Evolutionary conservation across 345 rosid species (phyloP), one percentile per base, ranked within the genome.

Genomic region (Psidium guajava): DNA sequence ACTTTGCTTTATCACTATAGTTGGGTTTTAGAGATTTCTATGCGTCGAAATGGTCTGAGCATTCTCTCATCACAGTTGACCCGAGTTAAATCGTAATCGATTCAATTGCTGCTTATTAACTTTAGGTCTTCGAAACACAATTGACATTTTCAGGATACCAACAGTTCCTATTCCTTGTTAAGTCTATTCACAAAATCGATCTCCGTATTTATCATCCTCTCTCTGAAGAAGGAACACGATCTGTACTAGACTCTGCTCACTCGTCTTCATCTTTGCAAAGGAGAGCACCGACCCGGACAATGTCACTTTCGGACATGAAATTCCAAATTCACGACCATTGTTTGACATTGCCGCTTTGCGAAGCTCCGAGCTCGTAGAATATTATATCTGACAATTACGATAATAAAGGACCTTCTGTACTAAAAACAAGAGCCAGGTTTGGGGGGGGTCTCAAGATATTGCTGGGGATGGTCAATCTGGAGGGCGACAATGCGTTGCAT

Each of bases 401-500:
- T 0, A 12, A 58, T 14, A 14, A 52, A 52, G 15, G 18, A 52
- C 16, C 59, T 22, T 59, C 69, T n/a, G 32, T 13, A 59, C 73
- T 27, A 59, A 59, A 36, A 36, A 36, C 36, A 3, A 36, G 36
- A 36, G 36, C 36, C 36, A 36, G 36, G 36, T 36, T 36, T 36
- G 2, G 42, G 42, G 42, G 42, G 53, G 61, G 83, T 16, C 52
- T n/a, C 86, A n/a, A 14, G 88, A 69, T 11, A 4, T 57, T 86
- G 73, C 85, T 86, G 40, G 12, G 88, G 61, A 75, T 83, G 88
- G 86, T 75, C 49, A 80, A 83, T 83, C 11, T 24, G 18, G 80
- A 84, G 12, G 83, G 74, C 20, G 88, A 86, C 61, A 86, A 57
- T 57, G 27, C 83, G 28, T 75, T 86, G 75, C 88, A 86, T 32